Conservation (phyloP, 2,329 filamentous ascomycete genomes). For the Diplodia seriata region DNA sequence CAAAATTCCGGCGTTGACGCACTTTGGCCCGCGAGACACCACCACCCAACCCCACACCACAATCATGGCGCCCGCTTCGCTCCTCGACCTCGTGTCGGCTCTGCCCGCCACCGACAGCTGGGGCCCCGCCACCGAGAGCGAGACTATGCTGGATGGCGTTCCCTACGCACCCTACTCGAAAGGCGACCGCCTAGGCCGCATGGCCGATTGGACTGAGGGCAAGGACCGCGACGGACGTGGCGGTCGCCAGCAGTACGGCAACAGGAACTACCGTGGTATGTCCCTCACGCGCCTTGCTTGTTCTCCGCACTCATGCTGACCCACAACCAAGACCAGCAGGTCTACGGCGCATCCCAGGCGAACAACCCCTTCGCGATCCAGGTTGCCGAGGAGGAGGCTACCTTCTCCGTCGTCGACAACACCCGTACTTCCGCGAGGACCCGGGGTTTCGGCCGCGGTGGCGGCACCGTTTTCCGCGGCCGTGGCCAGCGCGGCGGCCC, state of each 20-base stretch:
- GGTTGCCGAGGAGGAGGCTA: slow-evolving; percentile 91
- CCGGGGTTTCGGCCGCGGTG: slow-evolving; percentile 80
- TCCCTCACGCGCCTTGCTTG: not conserved
- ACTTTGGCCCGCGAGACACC: slow-evolving; percentile 25
- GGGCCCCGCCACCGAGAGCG: slow-evolving; percentile 82
- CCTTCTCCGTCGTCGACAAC: slow-evolving; percentile 98
- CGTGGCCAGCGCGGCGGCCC: slow-evolving; percentile 77
- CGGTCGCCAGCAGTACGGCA: slow-evolving; percentile 81
- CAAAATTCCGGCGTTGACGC: slow-evolving; percentile 32
- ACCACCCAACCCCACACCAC: slow-evolving; percentile 27
- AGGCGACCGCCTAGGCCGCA: slow-evolving; percentile 96
- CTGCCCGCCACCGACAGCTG: slow-evolving; percentile 63
- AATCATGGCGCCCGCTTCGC: slow-evolving; percentile 55
- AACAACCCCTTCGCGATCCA: slow-evolving; percentile 84
- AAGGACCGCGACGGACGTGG: slow-evolving; percentile 76
- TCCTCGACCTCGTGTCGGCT: slow-evolving; percentile 56
- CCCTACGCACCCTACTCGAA: slow-evolving; percentile 99
- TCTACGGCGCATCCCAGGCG: slow-evolving; percentile 88
- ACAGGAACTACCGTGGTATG: slow-evolving; percentile 87
- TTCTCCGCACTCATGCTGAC: not conserved
- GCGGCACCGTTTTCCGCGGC: slow-evolving; percentile 86
- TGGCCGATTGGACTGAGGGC: slow-evolving; percentile 98
- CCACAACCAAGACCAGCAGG: slow-evolving; percentile 79
- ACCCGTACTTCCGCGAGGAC: slow-evolving; percentile 84
- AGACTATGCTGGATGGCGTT: slow-evolving; percentile 91